Percentiles rank a stretch among this genome's conserved stretches.
phyloP scores from a whole-genome alignment of 768 basidiomycete genomes.

The Mycena latifolia region DNA sequence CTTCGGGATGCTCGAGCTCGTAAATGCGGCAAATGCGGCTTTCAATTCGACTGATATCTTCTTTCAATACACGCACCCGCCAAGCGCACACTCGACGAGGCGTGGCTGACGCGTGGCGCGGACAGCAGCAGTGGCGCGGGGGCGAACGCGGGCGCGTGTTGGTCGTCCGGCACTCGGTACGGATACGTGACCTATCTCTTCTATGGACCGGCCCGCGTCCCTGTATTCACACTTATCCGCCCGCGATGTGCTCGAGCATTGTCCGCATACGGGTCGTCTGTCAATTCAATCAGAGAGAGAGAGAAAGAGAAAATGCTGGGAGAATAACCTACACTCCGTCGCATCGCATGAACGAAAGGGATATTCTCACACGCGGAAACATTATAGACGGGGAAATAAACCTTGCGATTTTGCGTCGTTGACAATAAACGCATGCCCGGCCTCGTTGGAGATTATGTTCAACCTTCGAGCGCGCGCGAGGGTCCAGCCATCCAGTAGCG shows the following conservation, averaged over 20 bases:
- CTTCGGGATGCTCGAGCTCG: constrained; percentile 47
- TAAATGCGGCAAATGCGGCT: constrained; percentile 52
- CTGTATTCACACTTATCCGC: constrained; percentile 60
- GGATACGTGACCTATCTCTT: no score
- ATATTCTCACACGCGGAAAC: no score
- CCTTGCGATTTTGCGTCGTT: constrained; percentile 26
- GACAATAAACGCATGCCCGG: constrained; percentile 20
- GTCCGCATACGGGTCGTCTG: constrained; percentile 52
- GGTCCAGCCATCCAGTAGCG: no score
- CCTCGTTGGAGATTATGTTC: constrained; percentile 5
- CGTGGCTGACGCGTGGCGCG: no score
- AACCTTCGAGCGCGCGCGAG: no score
- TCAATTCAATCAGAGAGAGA: background rate
- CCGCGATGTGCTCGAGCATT: constrained; percentile 49
- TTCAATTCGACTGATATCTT: constrained; percentile 51
- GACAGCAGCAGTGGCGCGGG: no score
- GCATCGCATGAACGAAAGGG: constrained; percentile 19
- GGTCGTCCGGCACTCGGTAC: no score
- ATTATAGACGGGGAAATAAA: no score
- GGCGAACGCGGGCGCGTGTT: no score
- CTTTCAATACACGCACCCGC: no score
- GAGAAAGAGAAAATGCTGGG: background rate
- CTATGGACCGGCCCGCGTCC: constrained; percentile 53
- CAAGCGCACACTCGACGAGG: no score
- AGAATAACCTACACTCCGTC: constrained; percentile 20